These are phyloP conservation scores for Pterulicium gracile DNA, from an alignment of 1,284 basidiomycete genomes.

Conservation along the genomic window DNA sequence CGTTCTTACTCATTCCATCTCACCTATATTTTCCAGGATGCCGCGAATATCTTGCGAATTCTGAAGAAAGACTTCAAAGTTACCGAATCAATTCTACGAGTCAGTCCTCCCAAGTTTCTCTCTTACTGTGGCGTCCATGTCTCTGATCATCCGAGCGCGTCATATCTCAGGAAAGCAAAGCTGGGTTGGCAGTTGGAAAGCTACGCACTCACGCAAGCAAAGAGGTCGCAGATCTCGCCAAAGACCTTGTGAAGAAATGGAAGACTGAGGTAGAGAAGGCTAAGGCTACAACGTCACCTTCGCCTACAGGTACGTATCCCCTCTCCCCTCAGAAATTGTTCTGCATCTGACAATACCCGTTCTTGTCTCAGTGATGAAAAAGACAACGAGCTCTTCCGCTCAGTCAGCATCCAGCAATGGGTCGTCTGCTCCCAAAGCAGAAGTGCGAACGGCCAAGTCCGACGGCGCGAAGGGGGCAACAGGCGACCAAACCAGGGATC, in stretches of 20 bases:
- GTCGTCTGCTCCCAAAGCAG: constrained; percentile 33
- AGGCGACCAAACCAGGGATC: constrained; percentile 74
- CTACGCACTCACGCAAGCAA: constrained; percentile 67
- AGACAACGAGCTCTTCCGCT: constrained; percentile 2
- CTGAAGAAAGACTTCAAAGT: constrained; percentile 76
- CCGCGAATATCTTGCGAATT: constrained; percentile 54
- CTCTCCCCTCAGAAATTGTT: neutral
- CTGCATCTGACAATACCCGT: neutral
- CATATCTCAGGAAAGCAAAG: constrained; percentile 69
- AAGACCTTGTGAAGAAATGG: constrained; percentile 91
- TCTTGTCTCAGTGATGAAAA: neutral
- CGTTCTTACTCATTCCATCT: constrained; percentile 19
- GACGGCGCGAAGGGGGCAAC: constrained; percentile 58
- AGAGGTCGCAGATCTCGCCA: constrained; percentile 74
- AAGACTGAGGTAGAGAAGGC: constrained; percentile 78
- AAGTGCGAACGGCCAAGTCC: constrained; percentile 35
- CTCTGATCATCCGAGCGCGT: constrained; percentile 3
- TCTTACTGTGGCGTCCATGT: constrained; percentile 4
- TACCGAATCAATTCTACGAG: constrained; percentile 81
- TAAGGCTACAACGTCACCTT: constrained; percentile 26
- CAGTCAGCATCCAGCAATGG: constrained; percentile 25
- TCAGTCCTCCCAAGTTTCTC: constrained; percentile 34
- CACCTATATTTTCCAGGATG: constrained; percentile 43
- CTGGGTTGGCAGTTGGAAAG: constrained; percentile 89
- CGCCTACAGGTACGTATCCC: constrained; percentile 22